These are phyloP conservation scores for Picochlorum sp. DNA, from an alignment of 139 green algal species.

Conservation along the genomic window DNA sequence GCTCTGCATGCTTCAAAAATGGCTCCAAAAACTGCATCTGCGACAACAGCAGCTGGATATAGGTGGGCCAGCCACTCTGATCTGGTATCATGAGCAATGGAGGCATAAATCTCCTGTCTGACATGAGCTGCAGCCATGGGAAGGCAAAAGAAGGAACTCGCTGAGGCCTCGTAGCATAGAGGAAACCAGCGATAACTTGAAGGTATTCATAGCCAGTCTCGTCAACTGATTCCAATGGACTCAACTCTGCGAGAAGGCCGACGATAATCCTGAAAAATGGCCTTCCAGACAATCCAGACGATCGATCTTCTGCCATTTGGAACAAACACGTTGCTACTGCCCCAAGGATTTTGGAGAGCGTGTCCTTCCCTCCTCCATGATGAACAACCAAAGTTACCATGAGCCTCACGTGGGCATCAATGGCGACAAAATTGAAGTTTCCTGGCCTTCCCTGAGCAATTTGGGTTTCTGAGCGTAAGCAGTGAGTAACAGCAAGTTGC, in stretches of 20 bases:
- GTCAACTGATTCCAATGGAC: conserved; percentile 29
- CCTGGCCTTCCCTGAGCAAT: conserved; percentile 7
- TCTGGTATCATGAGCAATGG: conserved; percentile 65
- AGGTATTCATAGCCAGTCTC: conserved; percentile 36
- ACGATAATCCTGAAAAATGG: conserved; percentile 90
- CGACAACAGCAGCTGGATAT: conserved; percentile 52
- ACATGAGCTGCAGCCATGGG: conserved; percentile 90
- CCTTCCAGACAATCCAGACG: conserved; percentile 73
- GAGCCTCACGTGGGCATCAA: conserved; percentile 50
- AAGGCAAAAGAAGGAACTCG: conserved; percentile 90
- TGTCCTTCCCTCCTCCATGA: conserved; percentile 50
- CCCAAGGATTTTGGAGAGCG: conserved; percentile 59
- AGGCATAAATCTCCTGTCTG: conserved; percentile 86
- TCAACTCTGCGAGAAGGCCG: conserved; percentile 76
- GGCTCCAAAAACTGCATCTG: conserved; percentile 94
- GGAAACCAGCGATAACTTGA: conserved; percentile 23
- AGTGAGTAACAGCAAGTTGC: conserved; percentile 78
- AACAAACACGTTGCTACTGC: conserved; percentile 56
- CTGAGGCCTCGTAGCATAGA: conserved; percentile 60
- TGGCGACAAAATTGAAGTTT: conserved; percentile 34
- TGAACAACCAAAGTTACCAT: conserved; percentile 35
- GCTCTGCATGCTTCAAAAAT: conserved; percentile 80
- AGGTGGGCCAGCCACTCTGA: conserved; percentile 55
- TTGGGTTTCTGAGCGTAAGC: conserved; percentile 45
- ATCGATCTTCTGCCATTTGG: conserved; percentile 27